Percentiles rank a stretch among this genome's conserved stretches.
phyloP scores from a whole-genome alignment of 108 stramenopile genomes.

The Schizochytrium sp. region DNA sequence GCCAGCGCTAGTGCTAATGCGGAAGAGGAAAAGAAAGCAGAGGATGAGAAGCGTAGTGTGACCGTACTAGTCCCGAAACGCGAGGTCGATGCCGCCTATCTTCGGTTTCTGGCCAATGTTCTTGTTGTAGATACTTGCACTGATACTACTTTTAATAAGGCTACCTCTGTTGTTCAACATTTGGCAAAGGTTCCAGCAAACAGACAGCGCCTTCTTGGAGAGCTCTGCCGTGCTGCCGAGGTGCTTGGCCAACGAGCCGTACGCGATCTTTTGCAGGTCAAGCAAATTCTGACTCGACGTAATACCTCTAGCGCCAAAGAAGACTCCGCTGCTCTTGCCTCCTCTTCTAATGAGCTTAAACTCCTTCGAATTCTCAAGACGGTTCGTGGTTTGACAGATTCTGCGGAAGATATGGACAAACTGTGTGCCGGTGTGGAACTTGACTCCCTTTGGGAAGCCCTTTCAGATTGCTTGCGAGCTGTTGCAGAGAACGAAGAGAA shows the following conservation, averaged over 20 bases:
- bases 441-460: conserved; percentile 42
- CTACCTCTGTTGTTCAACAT: conserved; percentile 33
- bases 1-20: not conserved
- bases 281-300: not conserved
- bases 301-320: not conserved
- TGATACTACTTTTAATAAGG: conserved; percentile 29
- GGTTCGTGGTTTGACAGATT: conserved; percentile 39
- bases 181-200: conserved; percentile 31
- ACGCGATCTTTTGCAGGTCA: not conserved
- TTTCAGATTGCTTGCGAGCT: conserved; percentile 40
- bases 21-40: not conserved
- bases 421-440: conserved; percentile 55
- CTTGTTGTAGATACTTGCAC: conserved; percentile 49
- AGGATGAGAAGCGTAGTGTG: not conserved
- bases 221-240: conserved; percentile 54
- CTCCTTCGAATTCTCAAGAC: conserved; percentile 55
- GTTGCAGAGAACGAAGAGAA: not conserved
- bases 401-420: conserved; percentile 35
- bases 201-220: conserved; percentile 6
- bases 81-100: not conserved
- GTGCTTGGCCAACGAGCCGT: conserved; percentile 21
- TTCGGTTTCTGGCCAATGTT: conserved; percentile 21
- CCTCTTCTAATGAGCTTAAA: conserved; percentile 5
- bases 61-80: conserved; percentile 28
- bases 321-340: conserved; percentile 20